Evolutionary conservation across 2,329 filamentous ascomycete genomes (phyloP).

Genomic region (Immersiporthe knoxdaviesiana): DNA sequence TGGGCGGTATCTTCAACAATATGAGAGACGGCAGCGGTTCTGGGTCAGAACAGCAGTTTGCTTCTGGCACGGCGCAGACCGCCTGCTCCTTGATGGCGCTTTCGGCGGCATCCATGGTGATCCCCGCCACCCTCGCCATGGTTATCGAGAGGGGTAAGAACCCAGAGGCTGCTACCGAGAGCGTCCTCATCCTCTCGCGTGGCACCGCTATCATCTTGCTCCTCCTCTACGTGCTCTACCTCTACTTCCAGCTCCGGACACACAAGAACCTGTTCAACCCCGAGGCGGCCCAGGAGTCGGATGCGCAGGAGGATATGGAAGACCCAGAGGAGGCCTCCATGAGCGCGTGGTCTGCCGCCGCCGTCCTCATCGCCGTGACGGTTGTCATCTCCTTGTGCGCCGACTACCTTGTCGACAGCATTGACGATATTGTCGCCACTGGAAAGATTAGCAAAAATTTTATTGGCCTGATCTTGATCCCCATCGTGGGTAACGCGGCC

Average conservation of each 20-base stretch:
- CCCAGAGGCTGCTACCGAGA: conserved; percentile 44
- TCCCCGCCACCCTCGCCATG: conserved; percentile 63
- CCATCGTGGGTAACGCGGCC: conserved; percentile 79
- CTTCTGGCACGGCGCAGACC: conserved; percentile 76
- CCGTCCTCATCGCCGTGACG: conserved; percentile 72
- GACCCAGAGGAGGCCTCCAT: conserved; percentile 55
- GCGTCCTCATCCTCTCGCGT: conserved; percentile 72
- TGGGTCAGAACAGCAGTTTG: conserved; percentile 71
- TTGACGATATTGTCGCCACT: conserved; percentile 67
- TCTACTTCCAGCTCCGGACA: conserved; percentile 77
- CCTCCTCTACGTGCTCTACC: conserved; percentile 74
- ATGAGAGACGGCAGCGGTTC: conserved; percentile 58
- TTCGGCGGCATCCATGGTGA: conserved; percentile 76
- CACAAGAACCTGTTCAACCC: conserved; percentile 73
- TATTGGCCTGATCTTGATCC: conserved; percentile 77
- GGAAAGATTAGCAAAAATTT: conserved; percentile 79
- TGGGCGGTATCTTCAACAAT: conserved; percentile 71
- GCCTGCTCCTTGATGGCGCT: conserved; percentile 76
- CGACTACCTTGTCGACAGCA: conserved; percentile 70
- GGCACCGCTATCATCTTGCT: conserved; percentile 78
- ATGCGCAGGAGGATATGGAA: conserved; percentile 44
- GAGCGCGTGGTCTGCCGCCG: conserved; percentile 64
- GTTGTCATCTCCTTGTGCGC: conserved; percentile 73
- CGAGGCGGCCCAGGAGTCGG: conserved; percentile 42
- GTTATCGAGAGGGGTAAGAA: conserved; percentile 38